A percentile compares a stretch with the other conserved stretches of the same genome.
Conservation (phyloP, 1,139 yeast species). For the Trichomonascaceae sp. region DNA sequence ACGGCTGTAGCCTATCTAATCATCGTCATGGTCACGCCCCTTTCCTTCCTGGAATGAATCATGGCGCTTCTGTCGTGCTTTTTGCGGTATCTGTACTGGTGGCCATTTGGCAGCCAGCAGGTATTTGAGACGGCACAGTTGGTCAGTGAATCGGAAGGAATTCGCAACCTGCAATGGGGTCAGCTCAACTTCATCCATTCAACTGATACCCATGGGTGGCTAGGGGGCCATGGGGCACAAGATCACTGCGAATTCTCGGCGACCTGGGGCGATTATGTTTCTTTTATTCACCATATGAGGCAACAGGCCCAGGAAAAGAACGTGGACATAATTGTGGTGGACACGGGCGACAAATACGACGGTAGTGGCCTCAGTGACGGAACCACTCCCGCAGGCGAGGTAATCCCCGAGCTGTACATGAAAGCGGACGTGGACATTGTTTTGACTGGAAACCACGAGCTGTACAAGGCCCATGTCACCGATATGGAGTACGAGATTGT, state of each 20-base stretch:
- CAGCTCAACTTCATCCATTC: conserved; percentile 77
- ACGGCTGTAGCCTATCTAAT: too few species aligned
- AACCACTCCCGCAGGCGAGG: conserved; percentile 54
- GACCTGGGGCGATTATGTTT: conserved; percentile 86
- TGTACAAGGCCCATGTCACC: conserved; percentile 60
- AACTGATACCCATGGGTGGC: conserved; percentile 90
- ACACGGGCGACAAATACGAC: conserved; percentile 90
- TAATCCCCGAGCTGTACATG: conserved; percentile 50
- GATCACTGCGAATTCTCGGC: conserved; percentile 59
- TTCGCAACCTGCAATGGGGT: conserved; percentile 52
- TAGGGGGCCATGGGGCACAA: conserved; percentile 50
- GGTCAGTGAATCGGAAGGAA: too few species aligned
- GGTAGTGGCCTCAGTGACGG: conserved; percentile 86
- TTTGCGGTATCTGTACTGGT: too few species aligned
- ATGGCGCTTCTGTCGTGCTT: too few species aligned
- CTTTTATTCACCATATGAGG: conserved; percentile 45
- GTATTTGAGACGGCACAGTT: too few species aligned
- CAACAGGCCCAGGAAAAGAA: conserved; percentile 31
- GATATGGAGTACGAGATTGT: conserved; percentile 50
- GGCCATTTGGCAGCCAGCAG: too few species aligned
- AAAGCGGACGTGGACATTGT: conserved; percentile 62
- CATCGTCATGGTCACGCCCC: too few species aligned
- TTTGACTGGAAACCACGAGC: conserved; percentile 87
- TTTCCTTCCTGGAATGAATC: too few species aligned
- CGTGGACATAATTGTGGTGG: conserved; percentile 61